These are phyloP conservation scores for Cercospora zeina DNA, from an alignment of 2,329 filamentous ascomycete species.

Conservation along the genomic window DNA sequence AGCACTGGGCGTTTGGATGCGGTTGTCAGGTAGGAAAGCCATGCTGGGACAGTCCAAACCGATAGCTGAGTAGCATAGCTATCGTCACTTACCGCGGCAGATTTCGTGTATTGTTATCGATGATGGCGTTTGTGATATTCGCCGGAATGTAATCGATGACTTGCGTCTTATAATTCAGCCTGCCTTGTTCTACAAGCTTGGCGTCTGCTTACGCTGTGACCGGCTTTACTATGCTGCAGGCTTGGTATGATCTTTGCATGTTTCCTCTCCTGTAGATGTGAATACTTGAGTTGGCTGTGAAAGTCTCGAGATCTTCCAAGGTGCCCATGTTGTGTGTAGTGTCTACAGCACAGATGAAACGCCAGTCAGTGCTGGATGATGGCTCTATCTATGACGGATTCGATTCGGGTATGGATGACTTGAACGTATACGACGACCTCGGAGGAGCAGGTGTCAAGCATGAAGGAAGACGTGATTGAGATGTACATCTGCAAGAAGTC, in stretches of 20 bases:
- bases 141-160: constrained; percentile 26
- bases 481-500: too few species aligned
- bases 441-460: too few species aligned
- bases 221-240: constrained; percentile 36
- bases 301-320: constrained; percentile 23
- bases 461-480: too few species aligned
- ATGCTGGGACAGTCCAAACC: constrained; percentile 31
- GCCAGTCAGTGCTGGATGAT: neutral
- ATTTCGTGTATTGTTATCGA: constrained; percentile 24
- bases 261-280: constrained; percentile 26
- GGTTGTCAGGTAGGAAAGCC: constrained; percentile 24
- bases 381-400: too few species aligned
- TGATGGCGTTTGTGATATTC: constrained; percentile 13
- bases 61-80: constrained; percentile 32
- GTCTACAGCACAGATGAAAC: neutral
- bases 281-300: constrained; percentile 17
- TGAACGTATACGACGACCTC: too few species aligned
- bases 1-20: neutral
- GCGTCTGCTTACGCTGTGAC: constrained; percentile 30
- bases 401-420: too few species aligned
- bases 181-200: constrained; percentile 31
- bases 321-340: neutral
- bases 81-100: constrained; percentile 32
- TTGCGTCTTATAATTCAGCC: constrained; percentile 26
- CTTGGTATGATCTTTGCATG: constrained; percentile 34